Percentiles rank a stretch among this genome's conserved stretches.
phyloP scores from a whole-genome alignment of 2,329 filamentous ascomycete genomes.

The Colletotrichum cordylinicola region DNA sequence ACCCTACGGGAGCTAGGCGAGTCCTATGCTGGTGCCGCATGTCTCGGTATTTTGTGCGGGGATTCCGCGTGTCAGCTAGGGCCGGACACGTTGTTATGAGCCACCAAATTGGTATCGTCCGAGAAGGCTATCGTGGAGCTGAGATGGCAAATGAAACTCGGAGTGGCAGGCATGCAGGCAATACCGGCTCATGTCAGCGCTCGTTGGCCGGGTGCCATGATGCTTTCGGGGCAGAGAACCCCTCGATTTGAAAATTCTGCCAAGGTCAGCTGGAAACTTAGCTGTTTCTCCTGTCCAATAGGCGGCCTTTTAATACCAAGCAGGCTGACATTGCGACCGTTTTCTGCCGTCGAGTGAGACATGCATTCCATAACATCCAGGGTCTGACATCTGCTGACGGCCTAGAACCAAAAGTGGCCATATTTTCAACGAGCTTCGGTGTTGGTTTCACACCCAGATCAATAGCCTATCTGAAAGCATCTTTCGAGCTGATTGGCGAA shows the following conservation, averaged over 20 bases:
- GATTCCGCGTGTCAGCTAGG: background rate
- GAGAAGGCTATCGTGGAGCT: background rate
- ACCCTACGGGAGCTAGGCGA: background rate
- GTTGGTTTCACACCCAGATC: too few species aligned
- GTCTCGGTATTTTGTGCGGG: background rate
- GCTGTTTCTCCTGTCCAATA: background rate
- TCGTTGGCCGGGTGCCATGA: background rate
- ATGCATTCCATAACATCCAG: rapidly evolving
- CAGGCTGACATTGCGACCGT: background rate
- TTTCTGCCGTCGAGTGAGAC: background rate
- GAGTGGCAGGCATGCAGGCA: background rate
- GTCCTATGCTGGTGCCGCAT: background rate
- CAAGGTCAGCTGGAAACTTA: background rate
- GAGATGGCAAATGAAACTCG: background rate
- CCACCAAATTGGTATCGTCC: background rate
- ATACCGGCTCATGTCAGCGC: too few species aligned
- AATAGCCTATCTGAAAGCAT: background rate
- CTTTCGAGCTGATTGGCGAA: too few species aligned
- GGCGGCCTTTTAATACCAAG: background rate
- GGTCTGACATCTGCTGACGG: background rate
- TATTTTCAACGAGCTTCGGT: too few species aligned
- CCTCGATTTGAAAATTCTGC: background rate
- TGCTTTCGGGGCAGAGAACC: background rate
- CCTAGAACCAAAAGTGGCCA: background rate
- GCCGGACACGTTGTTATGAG: background rate